phyloP scores from a whole-genome alignment of 768 basidiomycete species.

The Amanita thiersii region DNA sequence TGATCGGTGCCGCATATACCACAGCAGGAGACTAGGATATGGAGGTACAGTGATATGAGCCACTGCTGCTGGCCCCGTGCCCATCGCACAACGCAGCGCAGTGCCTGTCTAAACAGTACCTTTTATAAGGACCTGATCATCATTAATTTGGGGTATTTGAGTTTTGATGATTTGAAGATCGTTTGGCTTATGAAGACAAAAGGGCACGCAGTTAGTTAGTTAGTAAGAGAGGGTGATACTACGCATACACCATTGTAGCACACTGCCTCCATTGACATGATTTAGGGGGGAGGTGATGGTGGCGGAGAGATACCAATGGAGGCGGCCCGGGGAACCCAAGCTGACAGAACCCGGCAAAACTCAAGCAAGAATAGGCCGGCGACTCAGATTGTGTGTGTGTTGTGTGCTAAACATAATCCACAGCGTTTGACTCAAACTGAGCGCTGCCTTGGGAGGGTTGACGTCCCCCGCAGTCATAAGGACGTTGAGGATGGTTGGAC shows the following conservation, averaged over 20 bases:
- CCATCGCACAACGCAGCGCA: too few species aligned
- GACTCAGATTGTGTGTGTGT: too few species aligned
- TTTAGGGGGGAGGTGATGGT: too few species aligned
- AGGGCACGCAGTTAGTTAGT: not conserved
- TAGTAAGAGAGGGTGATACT: not conserved
- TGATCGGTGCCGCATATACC: conserved; percentile 57
- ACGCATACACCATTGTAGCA: not conserved
- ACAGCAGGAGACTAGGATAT: not conserved
- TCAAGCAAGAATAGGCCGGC: too few species aligned
- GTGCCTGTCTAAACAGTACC: too few species aligned
- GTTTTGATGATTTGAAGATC: not conserved
- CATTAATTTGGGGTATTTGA: not conserved
- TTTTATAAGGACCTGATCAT: conserved; percentile 3
- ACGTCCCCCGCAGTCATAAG: too few species aligned
- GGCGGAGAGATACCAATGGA: too few species aligned
- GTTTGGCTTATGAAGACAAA: not conserved
- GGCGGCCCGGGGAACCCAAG: too few species aligned
- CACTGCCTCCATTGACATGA: conserved; percentile 2
- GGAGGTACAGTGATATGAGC: not conserved
- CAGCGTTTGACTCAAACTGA: too few species aligned
- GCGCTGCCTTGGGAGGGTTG: too few species aligned
- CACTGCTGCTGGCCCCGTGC: not conserved
- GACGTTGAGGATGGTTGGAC: conserved; percentile 39
- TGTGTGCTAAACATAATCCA: too few species aligned
- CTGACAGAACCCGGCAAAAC: too few species aligned